Percentiles rank a stretch among this genome's conserved stretches.
Conservation (phyloP, 1,139 yeast genomes). For the Geotrichum phurueaensis region DNA sequence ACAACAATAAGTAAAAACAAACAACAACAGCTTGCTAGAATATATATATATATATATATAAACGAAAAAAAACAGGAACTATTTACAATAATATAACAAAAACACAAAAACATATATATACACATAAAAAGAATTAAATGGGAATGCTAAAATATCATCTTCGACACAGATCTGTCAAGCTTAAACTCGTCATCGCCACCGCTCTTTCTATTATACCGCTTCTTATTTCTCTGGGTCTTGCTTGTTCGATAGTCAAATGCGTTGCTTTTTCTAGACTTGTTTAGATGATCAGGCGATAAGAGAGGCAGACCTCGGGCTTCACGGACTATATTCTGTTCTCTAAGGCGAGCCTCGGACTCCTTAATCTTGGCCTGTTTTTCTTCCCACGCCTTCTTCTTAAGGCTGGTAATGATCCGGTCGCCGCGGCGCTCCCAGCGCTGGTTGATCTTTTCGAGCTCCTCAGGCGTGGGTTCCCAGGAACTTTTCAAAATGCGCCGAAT, state of each 20-base stretch:
- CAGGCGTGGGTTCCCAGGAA: slow-evolving; percentile 65
- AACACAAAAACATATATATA: not conserved
- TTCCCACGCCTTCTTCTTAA: slow-evolving; percentile 10
- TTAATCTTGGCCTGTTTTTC: slow-evolving; percentile 11
- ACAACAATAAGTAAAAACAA: no score
- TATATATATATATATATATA: no score
- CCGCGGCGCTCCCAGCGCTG: slow-evolving; percentile 50
- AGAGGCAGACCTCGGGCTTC: slow-evolving; percentile 6
- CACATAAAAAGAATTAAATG: not conserved
- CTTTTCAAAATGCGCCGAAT: slow-evolving; percentile 72
- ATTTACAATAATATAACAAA: not conserved
- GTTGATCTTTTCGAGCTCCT: slow-evolving; percentile 41
- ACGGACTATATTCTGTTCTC: slow-evolving; percentile 9
- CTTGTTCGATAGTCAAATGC: not conserved
- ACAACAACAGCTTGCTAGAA: no score
- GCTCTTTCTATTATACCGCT: not conserved
- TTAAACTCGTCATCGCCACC: slow-evolving; percentile 7
- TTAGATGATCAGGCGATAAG: not conserved
- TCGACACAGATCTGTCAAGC: not conserved
- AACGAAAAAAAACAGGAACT: not conserved
- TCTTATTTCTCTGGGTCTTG: not conserved
- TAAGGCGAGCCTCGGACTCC: slow-evolving; percentile 1
- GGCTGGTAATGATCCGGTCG: slow-evolving; percentile 27
- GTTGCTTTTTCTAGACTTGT: not conserved
- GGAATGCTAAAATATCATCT: slow-evolving; percentile 11